Conservation (phyloP, 2,329 filamentous ascomycete genomes). For the Aotearoamyces nothofagi region DNA sequence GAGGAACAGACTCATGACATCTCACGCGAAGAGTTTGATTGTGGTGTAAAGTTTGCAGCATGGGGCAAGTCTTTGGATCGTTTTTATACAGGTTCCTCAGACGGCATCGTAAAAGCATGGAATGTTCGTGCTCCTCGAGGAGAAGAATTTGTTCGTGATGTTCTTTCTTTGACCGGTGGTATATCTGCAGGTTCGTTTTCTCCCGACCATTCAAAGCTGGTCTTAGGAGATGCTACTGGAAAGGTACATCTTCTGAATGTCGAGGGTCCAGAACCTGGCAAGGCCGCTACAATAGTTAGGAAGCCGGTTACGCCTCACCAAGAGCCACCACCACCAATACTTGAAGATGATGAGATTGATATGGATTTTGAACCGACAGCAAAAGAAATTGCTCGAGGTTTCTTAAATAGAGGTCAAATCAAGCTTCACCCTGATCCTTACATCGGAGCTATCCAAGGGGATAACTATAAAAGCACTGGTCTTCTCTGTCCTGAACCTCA, state of each 20-base stretch:
- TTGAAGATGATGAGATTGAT: background rate
- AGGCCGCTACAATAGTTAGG: background rate
- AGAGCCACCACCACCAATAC: background rate
- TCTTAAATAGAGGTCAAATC: slow-evolving; percentile 27
- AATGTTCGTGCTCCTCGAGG: slow-evolving; percentile 30
- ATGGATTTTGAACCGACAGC: slow-evolving; percentile 8
- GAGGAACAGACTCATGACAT: slow-evolving; percentile 16
- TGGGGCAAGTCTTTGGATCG: slow-evolving; percentile 42
- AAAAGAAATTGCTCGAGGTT: slow-evolving; percentile 18
- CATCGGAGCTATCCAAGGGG: slow-evolving; percentile 40
- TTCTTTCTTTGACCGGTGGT: slow-evolving; percentile 38
- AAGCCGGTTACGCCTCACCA: background rate
- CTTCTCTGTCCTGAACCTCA: slow-evolving; percentile 35
- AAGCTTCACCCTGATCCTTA: slow-evolving; percentile 26
- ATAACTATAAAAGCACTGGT: slow-evolving; percentile 28
- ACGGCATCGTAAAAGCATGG: slow-evolving; percentile 48
- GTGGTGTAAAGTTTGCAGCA: slow-evolving; percentile 46
- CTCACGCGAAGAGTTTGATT: slow-evolving; percentile 35
- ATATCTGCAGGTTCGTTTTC: slow-evolving; percentile 45
- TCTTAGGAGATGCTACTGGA: slow-evolving; percentile 46
- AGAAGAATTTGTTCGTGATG: slow-evolving; percentile 31
- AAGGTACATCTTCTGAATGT: slow-evolving; percentile 39
- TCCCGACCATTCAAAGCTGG: slow-evolving; percentile 35
- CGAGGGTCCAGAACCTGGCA: slow-evolving; percentile 14
- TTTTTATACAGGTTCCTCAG: slow-evolving; percentile 48